phyloP scores from a whole-genome alignment of 2,329 filamentous ascomycete genomes.

The Penicillium sp. region DNA sequence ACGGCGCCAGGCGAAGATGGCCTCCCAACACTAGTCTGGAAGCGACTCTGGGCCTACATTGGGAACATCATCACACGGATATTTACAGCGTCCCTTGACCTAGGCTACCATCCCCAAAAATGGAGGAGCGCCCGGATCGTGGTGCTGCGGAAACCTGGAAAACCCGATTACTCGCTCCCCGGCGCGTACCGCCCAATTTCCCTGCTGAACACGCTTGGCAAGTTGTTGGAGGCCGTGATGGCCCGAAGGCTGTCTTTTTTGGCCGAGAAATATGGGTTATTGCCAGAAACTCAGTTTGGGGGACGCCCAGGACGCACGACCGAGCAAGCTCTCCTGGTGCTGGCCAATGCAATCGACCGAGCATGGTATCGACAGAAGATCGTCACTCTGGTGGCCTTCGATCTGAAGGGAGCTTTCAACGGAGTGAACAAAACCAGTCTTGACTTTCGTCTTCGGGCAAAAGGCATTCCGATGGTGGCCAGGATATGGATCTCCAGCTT shows the following conservation, averaged over 20 bases:
- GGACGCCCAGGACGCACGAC: conserved; percentile 14
- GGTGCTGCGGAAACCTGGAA: conserved; percentile 26
- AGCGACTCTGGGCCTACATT: no score
- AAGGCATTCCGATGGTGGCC: conserved; percentile 1
- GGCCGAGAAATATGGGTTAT: conserved; percentile 7
- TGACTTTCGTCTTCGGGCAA: conserved; percentile 4
- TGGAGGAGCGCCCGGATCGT: conserved; percentile 22
- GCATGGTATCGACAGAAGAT: conserved; percentile 3
- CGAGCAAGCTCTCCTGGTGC: conserved; percentile 12
- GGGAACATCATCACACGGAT: no score
- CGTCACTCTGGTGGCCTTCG: conserved; percentile 3
- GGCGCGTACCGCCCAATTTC: conserved; percentile 28
- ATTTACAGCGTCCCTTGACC: not conserved
- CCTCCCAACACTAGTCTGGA: no score
- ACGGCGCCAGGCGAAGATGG: no score
- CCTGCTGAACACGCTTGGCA: conserved; percentile 24
- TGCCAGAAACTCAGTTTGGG: conserved; percentile 15
- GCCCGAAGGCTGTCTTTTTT: conserved; percentile 12
- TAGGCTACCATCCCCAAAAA: conserved; percentile 18
- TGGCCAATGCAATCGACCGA: conserved; percentile 8
- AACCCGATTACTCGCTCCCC: conserved; percentile 24
- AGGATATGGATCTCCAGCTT: conserved; percentile 19
- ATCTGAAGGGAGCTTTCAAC: conserved; percentile 9
- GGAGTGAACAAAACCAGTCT: conserved; percentile 9
- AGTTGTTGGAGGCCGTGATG: conserved; percentile 19